Base-by-base conservation (phyloP, 1,284 basidiomycete species). In the Hymenochaete sp. region DNA sequence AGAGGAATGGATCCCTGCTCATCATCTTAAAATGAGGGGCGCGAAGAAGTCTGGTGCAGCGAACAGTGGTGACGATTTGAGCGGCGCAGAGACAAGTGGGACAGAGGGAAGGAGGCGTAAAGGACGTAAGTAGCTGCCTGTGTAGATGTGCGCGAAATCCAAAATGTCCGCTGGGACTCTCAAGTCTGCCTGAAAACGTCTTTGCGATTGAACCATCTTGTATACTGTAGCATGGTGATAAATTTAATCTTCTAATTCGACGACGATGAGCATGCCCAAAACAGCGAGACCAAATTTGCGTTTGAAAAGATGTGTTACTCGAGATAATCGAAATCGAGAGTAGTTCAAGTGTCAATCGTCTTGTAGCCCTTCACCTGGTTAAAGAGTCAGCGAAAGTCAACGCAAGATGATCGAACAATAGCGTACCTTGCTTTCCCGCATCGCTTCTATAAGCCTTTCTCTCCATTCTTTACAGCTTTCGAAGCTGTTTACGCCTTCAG, bases 1-100 rank as follows among this genome's bases (percentile, higher is more conserved):
- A 57, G 88, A 93, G 59, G 89, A 93, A 57, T 93, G 90, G 90
- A 93, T 93, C 56, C 90, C 90, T 13, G 82, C 81, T 55, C 82
- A 89, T 56, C 88, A 92, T 56, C 66, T 91, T 52, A 82, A 77
- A 67, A 84, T 85, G 63, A 52, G 66, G 28, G 83, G 77, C 62
- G 62, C 63, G 43, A 78, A 73, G 59, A 69, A 70, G 56, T 62
- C 63, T 18, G 70, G 65, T 42, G 57, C 52, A 41, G 48, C 68
- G 56, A 77, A 71, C 44, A 82, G 81, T 52, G 83, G 73, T 26
- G 83, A 85, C 49, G 82, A 87, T 55, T 57, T 73, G 37, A 84
- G 79, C 50, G 76, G 70, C 10, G 66, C 63, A 1, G 79, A 82
- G 57, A 57, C 66, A 10, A 80, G 77, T 45, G 74, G 72, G 1